phyloP scores from a whole-genome alignment of 1,284 basidiomycete species.

The Cutaneotrichosporon sp. region DNA sequence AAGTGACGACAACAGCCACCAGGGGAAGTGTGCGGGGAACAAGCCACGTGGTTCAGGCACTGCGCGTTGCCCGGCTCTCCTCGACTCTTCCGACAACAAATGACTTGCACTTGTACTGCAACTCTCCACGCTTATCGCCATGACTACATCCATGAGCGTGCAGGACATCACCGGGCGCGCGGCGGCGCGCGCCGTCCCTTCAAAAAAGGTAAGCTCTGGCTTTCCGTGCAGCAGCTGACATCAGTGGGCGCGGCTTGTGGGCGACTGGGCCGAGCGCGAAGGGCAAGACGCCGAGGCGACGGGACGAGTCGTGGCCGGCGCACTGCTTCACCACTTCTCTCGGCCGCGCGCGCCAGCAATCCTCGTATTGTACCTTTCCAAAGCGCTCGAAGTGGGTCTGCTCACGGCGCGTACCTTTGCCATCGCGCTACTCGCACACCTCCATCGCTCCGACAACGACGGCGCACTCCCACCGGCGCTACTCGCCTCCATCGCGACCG shows the following conservation, averaged over 20 bases:
- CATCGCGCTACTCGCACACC: conserved; percentile 25
- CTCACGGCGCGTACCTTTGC: conserved; percentile 24
- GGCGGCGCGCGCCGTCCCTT: conserved; percentile 10
- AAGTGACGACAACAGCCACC: not conserved
- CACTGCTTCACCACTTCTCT: conserved; percentile 24
- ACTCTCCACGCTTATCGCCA: not conserved
- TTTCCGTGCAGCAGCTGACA: not conserved
- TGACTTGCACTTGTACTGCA: not conserved
- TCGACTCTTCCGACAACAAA: not conserved
- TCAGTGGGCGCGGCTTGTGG: conserved; percentile 13
- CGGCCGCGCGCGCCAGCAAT: conserved; percentile 26
- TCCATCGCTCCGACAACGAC: conserved; percentile 8
- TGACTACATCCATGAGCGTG: conserved; percentile 2
- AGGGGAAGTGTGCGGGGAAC: not conserved
- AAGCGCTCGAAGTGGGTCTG: conserved; percentile 17
- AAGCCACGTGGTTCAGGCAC: not conserved
- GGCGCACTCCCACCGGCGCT: conserved; percentile 4
- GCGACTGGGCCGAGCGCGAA: not conserved
- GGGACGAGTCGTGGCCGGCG: conserved; percentile 17
- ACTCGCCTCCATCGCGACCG: conserved; percentile 20
- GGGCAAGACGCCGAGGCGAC: conserved; percentile 5
- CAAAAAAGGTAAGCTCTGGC: conserved; percentile 12
- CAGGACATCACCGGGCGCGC: conserved; percentile 15
- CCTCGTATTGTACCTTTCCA: conserved; percentile 30
- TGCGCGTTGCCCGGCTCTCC: not conserved